Conservation (phyloP, 805 yeast species). For the Schizosaccharomyces cryophilus region DNA sequence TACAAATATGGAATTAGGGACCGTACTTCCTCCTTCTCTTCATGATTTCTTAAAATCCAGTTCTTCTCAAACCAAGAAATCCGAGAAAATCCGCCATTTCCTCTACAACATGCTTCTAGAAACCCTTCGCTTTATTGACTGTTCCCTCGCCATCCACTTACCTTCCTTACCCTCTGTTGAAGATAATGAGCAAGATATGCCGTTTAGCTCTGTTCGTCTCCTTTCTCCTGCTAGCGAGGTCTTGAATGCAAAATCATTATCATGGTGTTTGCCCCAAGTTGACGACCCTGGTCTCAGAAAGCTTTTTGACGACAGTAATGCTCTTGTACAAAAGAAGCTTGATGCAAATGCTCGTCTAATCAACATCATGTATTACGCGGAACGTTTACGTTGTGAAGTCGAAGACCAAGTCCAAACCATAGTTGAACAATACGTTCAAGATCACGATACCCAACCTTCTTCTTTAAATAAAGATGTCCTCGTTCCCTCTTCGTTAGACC, state of each 20-base stretch:
- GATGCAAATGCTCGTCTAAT: conserved; percentile 47
- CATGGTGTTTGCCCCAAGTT: background rate
- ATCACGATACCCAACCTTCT: background rate
- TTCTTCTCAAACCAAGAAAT: background rate
- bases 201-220: background rate
- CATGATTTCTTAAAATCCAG: background rate
- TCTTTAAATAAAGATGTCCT: no score
- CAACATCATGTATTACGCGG: conserved; percentile 49
- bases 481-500: background rate
- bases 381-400: conserved; percentile 54
- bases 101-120: background rate
- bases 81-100: background rate
- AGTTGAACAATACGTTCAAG: conserved; percentile 16
- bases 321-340: conserved; percentile 35
- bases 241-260: background rate
- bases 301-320: conserved; percentile 37
- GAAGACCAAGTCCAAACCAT: conserved; percentile 39
- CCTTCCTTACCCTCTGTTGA: background rate
- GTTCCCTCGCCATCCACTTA: background rate
- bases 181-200: background rate
- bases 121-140: background rate
- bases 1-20: background rate
- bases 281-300: background rate
- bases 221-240: background rate
- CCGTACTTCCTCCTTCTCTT: background rate